These are phyloP conservation scores for Vaccinium macrocarpon DNA, from an alignment of 148 eudicot genomes.

Conservation along the genomic window DNA sequence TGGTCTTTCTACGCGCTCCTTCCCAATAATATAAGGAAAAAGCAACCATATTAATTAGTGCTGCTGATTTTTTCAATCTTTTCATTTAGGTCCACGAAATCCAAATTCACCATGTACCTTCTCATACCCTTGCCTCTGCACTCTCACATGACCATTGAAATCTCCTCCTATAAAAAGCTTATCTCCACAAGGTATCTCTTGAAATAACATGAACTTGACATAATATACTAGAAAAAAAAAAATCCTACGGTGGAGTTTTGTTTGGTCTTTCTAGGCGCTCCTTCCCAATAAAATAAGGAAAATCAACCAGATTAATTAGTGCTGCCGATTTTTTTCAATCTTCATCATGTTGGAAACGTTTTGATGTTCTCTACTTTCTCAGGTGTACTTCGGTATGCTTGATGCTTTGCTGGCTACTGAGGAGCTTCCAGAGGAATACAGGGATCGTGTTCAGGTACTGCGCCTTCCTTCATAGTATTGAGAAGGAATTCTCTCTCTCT, in stretches of 20 bases:
- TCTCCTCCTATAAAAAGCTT: too few relatives aligned
- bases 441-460: slow-evolving; percentile 63
- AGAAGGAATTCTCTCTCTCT: not conserved
- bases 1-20: too few relatives aligned
- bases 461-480: not conserved
- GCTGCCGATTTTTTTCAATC: not conserved
- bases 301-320: not conserved
- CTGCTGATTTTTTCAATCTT: too few relatives aligned
- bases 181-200: too few relatives aligned
- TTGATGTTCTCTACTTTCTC: slow-evolving; percentile 10
- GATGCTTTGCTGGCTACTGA: slow-evolving; percentile 86
- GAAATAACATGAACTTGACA: too few relatives aligned
- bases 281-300: not conserved
- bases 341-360: not conserved
- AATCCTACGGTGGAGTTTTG: not conserved
- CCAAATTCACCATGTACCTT: too few relatives aligned
- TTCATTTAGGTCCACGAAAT: too few relatives aligned
- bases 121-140: too few relatives aligned
- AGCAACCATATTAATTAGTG: too few relatives aligned
- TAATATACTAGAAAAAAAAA: not conserved
- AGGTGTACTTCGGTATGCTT: slow-evolving; percentile 94
- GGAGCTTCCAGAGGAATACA: slow-evolving; percentile 83
- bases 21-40: too few relatives aligned
- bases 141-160: too few relatives aligned
- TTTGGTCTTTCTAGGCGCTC: not conserved